Percentiles rank a stretch among this genome's conserved stretches.
Evolutionary conservation across 306 rosid genomes (phyloP).

Genomic region (Trifolium dubium): DNA sequence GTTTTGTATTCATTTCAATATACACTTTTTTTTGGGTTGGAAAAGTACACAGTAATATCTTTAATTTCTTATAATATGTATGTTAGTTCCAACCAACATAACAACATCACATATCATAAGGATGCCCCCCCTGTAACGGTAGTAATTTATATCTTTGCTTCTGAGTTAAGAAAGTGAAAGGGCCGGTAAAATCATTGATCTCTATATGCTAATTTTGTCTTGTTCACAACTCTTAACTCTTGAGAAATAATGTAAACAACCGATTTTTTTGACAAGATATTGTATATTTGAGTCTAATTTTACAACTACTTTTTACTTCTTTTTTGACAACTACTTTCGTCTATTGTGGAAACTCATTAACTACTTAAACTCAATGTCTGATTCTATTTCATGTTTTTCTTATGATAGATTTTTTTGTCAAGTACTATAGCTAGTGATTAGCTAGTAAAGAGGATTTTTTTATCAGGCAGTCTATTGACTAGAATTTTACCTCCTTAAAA

Average conservation of each 20-base stretch:
- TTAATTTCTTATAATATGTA: background rate
- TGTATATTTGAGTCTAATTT: background rate
- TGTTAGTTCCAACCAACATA: too few relatives aligned
- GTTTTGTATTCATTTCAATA: constrained; percentile 9
- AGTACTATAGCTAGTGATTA: too few relatives aligned
- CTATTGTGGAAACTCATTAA: too few relatives aligned
- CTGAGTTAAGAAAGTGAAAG: constrained; percentile 28
- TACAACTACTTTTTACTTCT: too few relatives aligned
- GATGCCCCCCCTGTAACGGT: constrained; percentile 33
- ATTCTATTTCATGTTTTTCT: too few relatives aligned
- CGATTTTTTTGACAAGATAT: background rate
- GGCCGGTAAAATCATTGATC: constrained; percentile 27
- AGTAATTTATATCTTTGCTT: constrained; percentile 40
- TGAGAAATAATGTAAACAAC: background rate
- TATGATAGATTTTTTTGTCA: too few relatives aligned
- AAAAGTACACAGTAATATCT: background rate
- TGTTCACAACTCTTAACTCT: constrained; percentile 17
- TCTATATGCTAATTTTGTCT: background rate
- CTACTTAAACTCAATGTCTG: too few relatives aligned
- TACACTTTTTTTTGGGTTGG: background rate
- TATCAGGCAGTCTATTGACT: too few relatives aligned
- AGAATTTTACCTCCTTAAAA: too few relatives aligned
- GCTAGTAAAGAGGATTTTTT: too few relatives aligned
- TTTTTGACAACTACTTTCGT: too few relatives aligned
- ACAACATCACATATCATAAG: constrained; percentile 3